phyloP scores from a whole-genome alignment of 768 basidiomycete species.

The Tricholoma terreum region DNA sequence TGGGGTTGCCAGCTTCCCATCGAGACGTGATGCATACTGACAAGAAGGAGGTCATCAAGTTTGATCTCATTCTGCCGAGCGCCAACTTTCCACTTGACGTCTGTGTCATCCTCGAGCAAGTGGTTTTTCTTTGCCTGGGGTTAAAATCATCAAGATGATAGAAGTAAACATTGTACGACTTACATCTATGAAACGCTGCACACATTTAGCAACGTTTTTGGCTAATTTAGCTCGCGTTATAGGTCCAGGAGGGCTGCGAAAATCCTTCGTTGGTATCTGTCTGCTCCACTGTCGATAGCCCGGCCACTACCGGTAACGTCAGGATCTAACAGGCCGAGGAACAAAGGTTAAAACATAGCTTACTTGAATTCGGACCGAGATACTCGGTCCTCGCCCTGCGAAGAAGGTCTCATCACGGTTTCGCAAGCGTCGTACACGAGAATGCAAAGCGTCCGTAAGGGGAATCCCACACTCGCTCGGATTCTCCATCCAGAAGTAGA shows the following conservation, averaged over 20 bases:
- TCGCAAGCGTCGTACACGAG: constrained; percentile 50
- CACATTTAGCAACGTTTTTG: constrained; percentile 76
- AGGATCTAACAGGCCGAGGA: constrained; percentile 8
- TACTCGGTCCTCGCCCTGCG: constrained; percentile 69
- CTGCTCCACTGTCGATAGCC: constrained; percentile 76
- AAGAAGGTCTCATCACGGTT: constrained; percentile 68
- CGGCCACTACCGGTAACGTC: constrained; percentile 56
- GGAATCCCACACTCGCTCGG: constrained; percentile 60
- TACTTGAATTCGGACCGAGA: constrained; percentile 77
- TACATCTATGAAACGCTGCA: constrained; percentile 65
- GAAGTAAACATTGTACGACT: constrained; percentile 17
- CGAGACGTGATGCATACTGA: constrained; percentile 80
- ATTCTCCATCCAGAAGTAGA: constrained; percentile 55
- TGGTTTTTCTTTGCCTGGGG: constrained; percentile 46
- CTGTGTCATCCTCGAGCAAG: constrained; percentile 62
- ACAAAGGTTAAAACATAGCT: constrained; percentile 15
- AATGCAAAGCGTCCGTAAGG: constrained; percentile 61
- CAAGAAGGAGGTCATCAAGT: constrained; percentile 66
- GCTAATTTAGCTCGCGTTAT: constrained; percentile 76
- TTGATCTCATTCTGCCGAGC: constrained; percentile 46
- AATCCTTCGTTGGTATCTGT: constrained; percentile 82
- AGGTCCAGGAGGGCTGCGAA: constrained; percentile 71
- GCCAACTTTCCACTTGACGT: constrained; percentile 63
- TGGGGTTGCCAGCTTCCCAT: constrained; percentile 84
- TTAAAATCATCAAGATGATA: constrained; percentile 6